Base-by-base conservation (phyloP, 2,329 filamentous ascomycete genomes). In the Cytospora piceae region DNA sequence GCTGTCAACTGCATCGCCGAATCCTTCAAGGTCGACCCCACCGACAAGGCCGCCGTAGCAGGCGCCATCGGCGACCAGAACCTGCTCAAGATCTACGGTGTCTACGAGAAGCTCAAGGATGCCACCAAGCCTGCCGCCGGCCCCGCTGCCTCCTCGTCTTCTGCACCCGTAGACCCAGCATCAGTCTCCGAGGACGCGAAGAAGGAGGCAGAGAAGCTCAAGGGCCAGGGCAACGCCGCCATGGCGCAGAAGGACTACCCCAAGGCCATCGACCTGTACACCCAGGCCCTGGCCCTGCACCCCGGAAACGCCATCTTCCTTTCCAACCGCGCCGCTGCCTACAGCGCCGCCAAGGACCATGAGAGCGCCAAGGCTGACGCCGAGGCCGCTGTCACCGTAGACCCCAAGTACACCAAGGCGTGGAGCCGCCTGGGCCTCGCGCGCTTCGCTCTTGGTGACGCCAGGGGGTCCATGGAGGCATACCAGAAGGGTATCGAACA, bases 231-330 rank as follows among this genome's bases (percentile, higher is more conserved):
- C 72, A 99, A 99, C 80, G 89, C 92, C 62, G 93, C 94, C 67
- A 98, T 99, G 94, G 90, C 92, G 65, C 87, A 90, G 77, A 97
- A 97, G 82, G 93, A 98, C 79, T 97, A 97, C 82, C 73, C 83
- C 55, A 74, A 81, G 52, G 95, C 95, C 68, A 93, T 98, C 76
- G 88, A 92, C 72, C 83, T 91, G 71, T 99, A 99, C 84, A 92
- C 92, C 31, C 85, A 94, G 78, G 95, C 95, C 4, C 87, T 99
- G 31, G 84, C 87, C 64, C 83, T 97, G 61, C 81, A 92, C 71
- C 93, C 95, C 1, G 83, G 87, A 70, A 98, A 99, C 81, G 92
- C 94, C 49, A 95, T 99, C 79, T 99, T 95, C 84, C 90, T 99
- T 51, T 97, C 93, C 69, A 99, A 99, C 87, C 93, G 95, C 71